Evolutionary conservation across 2,329 filamentous ascomycete genomes (phyloP).

Genomic region (Verticillium tricorpus): DNA sequence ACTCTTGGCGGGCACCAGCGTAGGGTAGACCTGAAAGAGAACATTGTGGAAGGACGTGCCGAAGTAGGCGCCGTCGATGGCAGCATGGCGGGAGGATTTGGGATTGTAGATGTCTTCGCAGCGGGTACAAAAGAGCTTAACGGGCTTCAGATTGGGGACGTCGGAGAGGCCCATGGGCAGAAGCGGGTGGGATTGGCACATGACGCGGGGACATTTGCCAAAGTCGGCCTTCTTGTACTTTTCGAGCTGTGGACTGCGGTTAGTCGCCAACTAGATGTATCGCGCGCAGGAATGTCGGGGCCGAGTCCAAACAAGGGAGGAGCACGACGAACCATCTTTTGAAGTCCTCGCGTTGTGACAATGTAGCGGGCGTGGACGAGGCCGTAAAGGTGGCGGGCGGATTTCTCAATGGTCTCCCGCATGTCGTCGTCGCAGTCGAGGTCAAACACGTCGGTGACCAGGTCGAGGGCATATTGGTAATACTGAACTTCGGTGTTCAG

Average conservation of each 20-base stretch:
- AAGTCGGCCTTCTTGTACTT: constrained; percentile 99
- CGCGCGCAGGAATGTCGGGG: not conserved
- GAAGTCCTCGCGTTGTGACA: constrained; percentile 86
- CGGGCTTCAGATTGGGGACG: constrained; percentile 78
- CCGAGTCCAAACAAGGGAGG: constrained; percentile 4
- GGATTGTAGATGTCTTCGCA: constrained; percentile 99
- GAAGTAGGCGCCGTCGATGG: constrained; percentile 97
- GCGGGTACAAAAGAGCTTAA: constrained; percentile 94
- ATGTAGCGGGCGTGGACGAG: constrained; percentile 96
- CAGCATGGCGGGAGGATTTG: constrained; percentile 91
- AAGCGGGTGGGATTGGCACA: constrained; percentile 89
- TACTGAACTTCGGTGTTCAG: constrained; percentile 97
- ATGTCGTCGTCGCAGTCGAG: constrained; percentile 98
- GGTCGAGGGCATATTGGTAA: constrained; percentile 96
- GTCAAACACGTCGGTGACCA: constrained; percentile 97
- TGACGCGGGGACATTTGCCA: constrained; percentile 93
- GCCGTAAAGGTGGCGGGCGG: constrained; percentile 89
- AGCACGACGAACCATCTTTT: constrained; percentile 76
- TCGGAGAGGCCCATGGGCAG: constrained; percentile 94
- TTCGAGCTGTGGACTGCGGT: constrained; percentile 62
- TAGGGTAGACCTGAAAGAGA: constrained; percentile 95
- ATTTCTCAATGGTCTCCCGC: constrained; percentile 97
- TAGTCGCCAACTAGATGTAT: not conserved
- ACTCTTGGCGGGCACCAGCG: constrained; percentile 81
- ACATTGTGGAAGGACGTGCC: constrained; percentile 98